Conservation (phyloP, 73 alveolate species). For the Symbiodinium pilosum region DNA sequence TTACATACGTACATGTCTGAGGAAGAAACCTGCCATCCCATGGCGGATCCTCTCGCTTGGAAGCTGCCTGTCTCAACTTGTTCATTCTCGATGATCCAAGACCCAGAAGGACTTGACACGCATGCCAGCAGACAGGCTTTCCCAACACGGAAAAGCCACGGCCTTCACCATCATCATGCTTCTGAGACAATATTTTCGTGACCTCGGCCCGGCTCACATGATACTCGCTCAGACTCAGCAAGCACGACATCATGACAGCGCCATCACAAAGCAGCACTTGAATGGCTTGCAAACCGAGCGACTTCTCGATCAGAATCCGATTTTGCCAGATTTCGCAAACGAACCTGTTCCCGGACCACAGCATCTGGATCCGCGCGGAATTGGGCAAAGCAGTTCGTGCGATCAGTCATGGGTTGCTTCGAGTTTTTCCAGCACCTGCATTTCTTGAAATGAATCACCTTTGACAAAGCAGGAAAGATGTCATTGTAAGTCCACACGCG, state of each 20-base stretch:
- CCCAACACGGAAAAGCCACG: too few relatives aligned
- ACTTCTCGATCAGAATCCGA: not conserved
- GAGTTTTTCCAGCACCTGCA: not conserved
- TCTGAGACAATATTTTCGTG: too few relatives aligned
- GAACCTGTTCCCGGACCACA: not conserved
- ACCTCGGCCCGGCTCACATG: too few relatives aligned
- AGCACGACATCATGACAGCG: too few relatives aligned
- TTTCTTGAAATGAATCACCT: too few relatives aligned
- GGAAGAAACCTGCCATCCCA: not conserved
- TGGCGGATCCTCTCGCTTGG: not conserved
- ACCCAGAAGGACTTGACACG: not conserved
- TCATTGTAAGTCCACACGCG: too few relatives aligned
- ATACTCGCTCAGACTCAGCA: too few relatives aligned
- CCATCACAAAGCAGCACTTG: too few relatives aligned
- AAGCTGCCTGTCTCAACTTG: not conserved
- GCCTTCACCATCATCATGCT: too few relatives aligned
- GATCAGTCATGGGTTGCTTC: too few relatives aligned
- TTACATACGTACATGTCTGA: not conserved
- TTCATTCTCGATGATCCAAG: not conserved
- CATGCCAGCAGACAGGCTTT: not conserved
- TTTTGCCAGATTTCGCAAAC: not conserved
- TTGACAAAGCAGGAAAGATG: too few relatives aligned
- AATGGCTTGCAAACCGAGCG: too few relatives aligned
- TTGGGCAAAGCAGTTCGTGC: not conserved
- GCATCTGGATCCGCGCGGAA: not conserved